These are phyloP conservation scores for Neoboletus brunneissimus DNA, from an alignment of 768 basidiomycete species.

Conservation along the genomic window DNA sequence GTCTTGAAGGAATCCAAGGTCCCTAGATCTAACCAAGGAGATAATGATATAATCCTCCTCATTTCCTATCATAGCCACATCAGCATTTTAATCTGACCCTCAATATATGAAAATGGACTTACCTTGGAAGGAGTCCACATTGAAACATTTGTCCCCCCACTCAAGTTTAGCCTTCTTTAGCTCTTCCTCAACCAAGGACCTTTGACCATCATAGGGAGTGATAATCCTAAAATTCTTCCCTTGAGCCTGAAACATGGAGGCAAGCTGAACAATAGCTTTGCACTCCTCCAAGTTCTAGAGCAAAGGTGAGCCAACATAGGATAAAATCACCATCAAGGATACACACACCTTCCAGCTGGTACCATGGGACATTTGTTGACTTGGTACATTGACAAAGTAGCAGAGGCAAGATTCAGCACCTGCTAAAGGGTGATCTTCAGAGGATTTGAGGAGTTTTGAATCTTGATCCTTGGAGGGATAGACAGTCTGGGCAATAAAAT, in stretches of 20 bases:
- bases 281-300: conserved; percentile 61
- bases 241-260: conserved; percentile 51
- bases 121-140: conserved; percentile 84
- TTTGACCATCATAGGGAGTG: conserved; percentile 80
- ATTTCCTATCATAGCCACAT: conserved; percentile 56
- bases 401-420: conserved; percentile 44
- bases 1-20: conserved; percentile 66
- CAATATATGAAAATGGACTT: conserved; percentile 10
- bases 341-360: conserved; percentile 41
- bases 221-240: conserved; percentile 59
- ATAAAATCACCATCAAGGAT: neutral
- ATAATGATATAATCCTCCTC: conserved; percentile 77
- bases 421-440: conserved; percentile 47
- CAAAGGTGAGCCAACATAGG: neutral
- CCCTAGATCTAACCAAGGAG: conserved; percentile 62
- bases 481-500: conserved; percentile 64
- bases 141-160: conserved; percentile 72
- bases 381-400: conserved; percentile 58
- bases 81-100: neutral
- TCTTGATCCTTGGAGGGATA: conserved; percentile 49
- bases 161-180: conserved; percentile 49
- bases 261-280: conserved; percentile 54
- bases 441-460: conserved; percentile 45
- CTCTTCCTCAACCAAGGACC: conserved; percentile 51
- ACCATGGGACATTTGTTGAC: conserved; percentile 33